Percentiles rank a stretch among this genome's conserved stretches.
These are phyloP conservation scores for Wickerhamomyces sp. DNA, from an alignment of 1,139 yeast genomes.

Conservation along the genomic window DNA sequence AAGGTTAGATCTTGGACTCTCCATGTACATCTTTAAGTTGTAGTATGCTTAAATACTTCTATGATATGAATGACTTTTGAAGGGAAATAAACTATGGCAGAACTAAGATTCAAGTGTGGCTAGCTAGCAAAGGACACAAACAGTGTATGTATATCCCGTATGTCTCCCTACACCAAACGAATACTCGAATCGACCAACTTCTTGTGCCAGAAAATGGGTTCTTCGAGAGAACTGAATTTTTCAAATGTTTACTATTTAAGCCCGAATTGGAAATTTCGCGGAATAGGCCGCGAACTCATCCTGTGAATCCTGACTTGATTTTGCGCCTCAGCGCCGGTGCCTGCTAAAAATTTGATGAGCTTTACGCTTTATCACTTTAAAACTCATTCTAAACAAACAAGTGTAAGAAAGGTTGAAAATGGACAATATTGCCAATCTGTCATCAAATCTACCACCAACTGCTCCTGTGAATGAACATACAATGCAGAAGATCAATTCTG, in stretches of 20 bases:
- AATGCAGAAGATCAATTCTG: constrained; percentile 38
- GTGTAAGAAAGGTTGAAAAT: constrained; percentile 23
- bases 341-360: too few species aligned
- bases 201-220: too few species aligned
- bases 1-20: background rate
- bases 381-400: too few species aligned
- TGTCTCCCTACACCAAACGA: too few species aligned
- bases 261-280: background rate
- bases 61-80: too few species aligned
- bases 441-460: constrained; percentile 46
- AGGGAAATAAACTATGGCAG: too few species aligned
- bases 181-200: too few species aligned
- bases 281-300: background rate
- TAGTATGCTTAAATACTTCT: too few species aligned
- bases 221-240: background rate
- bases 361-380: too few species aligned
- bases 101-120: too few species aligned
- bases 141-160: too few species aligned
- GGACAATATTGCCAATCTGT: constrained; percentile 51
- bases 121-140: too few species aligned
- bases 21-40: background rate
- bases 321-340: background rate
- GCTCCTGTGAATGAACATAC: constrained; percentile 40
- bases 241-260: constrained; percentile 1
- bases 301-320: background rate